Percentiles rank a stretch among this genome's conserved stretches.
Evolutionary conservation across 257 asterid species (phyloP).

Genomic region (Nicotiana obtusifolia): DNA sequence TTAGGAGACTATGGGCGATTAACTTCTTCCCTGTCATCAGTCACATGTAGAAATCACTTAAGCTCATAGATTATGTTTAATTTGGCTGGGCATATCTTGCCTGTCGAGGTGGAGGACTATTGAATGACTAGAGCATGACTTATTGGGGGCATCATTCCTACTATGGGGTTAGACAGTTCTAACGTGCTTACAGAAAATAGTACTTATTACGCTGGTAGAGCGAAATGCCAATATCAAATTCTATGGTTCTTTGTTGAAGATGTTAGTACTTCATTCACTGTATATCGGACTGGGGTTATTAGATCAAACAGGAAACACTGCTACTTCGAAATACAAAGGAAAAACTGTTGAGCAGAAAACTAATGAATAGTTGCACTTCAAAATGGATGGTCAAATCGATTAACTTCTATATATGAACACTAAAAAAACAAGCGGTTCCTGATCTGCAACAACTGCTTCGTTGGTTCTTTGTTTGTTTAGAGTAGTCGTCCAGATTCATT

Average conservation of each 20-base stretch:
- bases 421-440: background rate
- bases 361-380: background rate
- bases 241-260: background rate
- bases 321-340: background rate
- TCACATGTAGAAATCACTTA: background rate
- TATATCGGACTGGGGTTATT: background rate
- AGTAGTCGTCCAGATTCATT: background rate
- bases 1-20: background rate
- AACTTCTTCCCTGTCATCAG: background rate
- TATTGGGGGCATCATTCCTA: background rate
- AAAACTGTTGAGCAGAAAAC: background rate
- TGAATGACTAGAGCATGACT: background rate
- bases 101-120: background rate
- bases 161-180: slow-evolving; percentile 6
- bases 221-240: background rate
- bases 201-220: background rate
- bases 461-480: background rate
- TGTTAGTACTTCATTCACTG: background rate
- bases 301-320: background rate
- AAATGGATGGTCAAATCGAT: background rate
- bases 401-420: background rate
- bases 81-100: background rate
- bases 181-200: background rate
- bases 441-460: background rate
- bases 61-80: background rate